Percentiles rank a stretch among this genome's conserved stretches.
phyloP scores from a whole-genome alignment of 495 filamentous ascomycete species.

The Daldinia bambusicola region DNA sequence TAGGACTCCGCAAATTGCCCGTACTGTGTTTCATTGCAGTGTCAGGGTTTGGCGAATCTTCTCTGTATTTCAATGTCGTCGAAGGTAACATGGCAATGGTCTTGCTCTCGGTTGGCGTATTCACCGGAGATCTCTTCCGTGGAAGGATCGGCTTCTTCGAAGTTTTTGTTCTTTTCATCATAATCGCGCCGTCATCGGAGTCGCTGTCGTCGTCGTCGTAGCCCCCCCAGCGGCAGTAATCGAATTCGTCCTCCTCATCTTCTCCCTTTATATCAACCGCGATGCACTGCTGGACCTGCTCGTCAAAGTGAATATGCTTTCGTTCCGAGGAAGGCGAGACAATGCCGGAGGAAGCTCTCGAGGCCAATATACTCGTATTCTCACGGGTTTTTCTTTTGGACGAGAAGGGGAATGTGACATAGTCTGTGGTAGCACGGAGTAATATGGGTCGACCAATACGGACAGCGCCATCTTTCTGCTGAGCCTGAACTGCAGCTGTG shows the following conservation, averaged over 20 bases:
- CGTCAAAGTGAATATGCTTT: slow-evolving; percentile 95
- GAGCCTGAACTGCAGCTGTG: slow-evolving; percentile 89
- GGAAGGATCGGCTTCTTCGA: slow-evolving; percentile 55
- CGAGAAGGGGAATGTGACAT: slow-evolving; percentile 66
- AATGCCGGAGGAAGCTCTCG: slow-evolving; percentile 69
- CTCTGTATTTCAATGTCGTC: slow-evolving; percentile 89
- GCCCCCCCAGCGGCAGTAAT: slow-evolving; percentile 51
- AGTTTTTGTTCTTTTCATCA: slow-evolving; percentile 76
- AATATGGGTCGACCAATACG: slow-evolving; percentile 57
- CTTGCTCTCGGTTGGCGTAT: slow-evolving; percentile 74
- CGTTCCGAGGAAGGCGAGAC: slow-evolving; percentile 73
- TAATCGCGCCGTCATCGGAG: slow-evolving; percentile 79
- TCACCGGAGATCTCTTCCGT: slow-evolving; percentile 56
- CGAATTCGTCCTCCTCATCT: slow-evolving; percentile 72
- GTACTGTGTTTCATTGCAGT: slow-evolving; percentile 66
- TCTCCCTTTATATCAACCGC: slow-evolving; percentile 86
- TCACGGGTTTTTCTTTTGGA: slow-evolving; percentile 66
- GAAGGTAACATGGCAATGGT: slow-evolving; percentile 94
- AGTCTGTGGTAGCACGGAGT: slow-evolving; percentile 72
- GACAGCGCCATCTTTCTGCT: slow-evolving; percentile 69
- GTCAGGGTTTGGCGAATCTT: slow-evolving; percentile 78
- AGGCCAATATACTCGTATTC: slow-evolving; percentile 66
- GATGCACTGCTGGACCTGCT: slow-evolving; percentile 95
- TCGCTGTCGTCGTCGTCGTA: slow-evolving; percentile 69
- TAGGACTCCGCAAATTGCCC: slow-evolving; percentile 60